Evolutionary conservation across 108 stramenopile genomes (phyloP), one percentile per base, ranked within the genome.

Genomic region (Mayamaea pseudoterrestris): DNA sequence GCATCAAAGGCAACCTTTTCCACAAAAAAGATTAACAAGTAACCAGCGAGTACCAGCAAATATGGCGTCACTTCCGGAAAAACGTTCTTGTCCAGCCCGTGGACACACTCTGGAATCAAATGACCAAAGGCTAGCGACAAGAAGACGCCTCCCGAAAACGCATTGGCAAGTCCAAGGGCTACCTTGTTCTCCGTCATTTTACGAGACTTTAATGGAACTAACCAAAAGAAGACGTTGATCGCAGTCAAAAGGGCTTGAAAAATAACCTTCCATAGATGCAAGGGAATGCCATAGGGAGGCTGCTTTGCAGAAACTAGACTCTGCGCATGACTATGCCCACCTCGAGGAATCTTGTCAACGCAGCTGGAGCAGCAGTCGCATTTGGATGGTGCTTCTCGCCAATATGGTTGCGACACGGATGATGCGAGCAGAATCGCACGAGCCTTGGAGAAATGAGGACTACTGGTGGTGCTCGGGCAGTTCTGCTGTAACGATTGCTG

Each of bases 131-230:
- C 93, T 41, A 98, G 62, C 11, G 76, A 77, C 30, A 98, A 61
- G 61, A 98, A 98, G 34, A 98, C 93, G 22, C 97, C 97, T 8
- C 97, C 97, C 24, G 83, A 80, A 64, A 98, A 98, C 50, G 93
- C 83, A 62, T 94, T 95, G n/a, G 94, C 93, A 50, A 98, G 44
- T 26, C 61, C 57, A 2, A 95, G 68, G 12, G 71, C 78, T 28
- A 83, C 32, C 57, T 87, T 76, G 54, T 90, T 89, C 44, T 79
- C 77, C 0, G 74, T 48, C 9, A 95, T 79, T 35, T 80, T 74
- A 54, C 89, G 89, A 41, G 60, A 67, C 46, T 65, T 47, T 5
- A 95, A 70, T 9, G 93, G 93, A 24, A 88, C 44, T 27, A 80
- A 55, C 93, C 90, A 95, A 54, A 90, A 95, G 3, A 83, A 44